Evolutionary conservation across 441 rosid genomes (phyloP).

Genomic region (Euphorbia celastroides): DNA sequence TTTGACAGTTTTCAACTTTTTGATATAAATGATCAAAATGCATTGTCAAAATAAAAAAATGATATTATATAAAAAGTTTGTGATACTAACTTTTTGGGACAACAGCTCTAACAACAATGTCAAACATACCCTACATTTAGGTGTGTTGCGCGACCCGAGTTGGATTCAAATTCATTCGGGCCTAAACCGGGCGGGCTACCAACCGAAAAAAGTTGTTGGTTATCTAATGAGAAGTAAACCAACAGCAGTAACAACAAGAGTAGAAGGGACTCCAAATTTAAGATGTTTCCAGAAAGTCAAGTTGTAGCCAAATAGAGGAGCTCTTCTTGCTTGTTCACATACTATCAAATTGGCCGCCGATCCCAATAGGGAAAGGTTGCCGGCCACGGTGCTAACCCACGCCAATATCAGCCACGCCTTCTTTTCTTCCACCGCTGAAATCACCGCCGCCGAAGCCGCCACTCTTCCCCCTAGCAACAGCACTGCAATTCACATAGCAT

Average conservation of each 20-base stretch:
- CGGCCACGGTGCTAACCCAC: conserved; percentile 79
- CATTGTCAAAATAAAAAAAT: too few relatives aligned
- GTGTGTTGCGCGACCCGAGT: too few relatives aligned
- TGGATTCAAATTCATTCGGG: too few relatives aligned
- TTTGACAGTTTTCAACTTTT: too few relatives aligned
- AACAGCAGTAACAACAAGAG: conserved; percentile 48
- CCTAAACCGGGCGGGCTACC: too few relatives aligned
- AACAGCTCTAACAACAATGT: too few relatives aligned
- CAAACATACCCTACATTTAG: too few relatives aligned
- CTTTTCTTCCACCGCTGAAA: conserved; percentile 47
- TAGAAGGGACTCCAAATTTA: conserved; percentile 69
- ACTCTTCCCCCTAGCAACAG: conserved; percentile 63
- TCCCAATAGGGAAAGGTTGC: conserved; percentile 68
- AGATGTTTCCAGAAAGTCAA: conserved; percentile 66
- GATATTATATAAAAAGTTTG: too few relatives aligned
- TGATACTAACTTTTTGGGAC: too few relatives aligned
- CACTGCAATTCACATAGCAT: conserved; percentile 27
- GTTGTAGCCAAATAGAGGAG: conserved; percentile 44
- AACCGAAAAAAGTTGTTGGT: background rate
- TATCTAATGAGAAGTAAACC: conserved; percentile 53
- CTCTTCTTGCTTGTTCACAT: conserved; percentile 76
- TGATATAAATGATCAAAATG: too few relatives aligned
- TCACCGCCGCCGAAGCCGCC: conserved; percentile 57
- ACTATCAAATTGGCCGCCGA: conserved; percentile 85
- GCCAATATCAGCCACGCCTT: conserved; percentile 79